Conservation (phyloP, 352 stramenopile species). For the Pythium monospermum region DNA sequence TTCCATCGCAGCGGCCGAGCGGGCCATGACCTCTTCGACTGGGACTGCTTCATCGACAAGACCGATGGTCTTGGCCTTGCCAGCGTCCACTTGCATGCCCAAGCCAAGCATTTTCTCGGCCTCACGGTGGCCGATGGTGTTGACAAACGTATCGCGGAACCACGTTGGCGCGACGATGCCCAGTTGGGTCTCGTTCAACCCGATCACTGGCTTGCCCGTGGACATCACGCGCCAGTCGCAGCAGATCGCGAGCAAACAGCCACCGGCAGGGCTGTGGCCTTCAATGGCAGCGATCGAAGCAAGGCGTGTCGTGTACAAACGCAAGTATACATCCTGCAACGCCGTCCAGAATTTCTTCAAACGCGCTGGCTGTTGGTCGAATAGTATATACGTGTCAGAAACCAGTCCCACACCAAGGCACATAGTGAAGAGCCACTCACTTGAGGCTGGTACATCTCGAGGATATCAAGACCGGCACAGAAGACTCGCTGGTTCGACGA, state of each 20-base stretch:
- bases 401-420: no score
- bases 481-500: conserved; percentile 85
- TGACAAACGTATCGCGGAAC: conserved; percentile 71
- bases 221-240: conserved; percentile 95
- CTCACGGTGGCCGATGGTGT: conserved; percentile 79
- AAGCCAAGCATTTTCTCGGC: conserved; percentile 84
- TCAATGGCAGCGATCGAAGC: conserved; percentile 88
- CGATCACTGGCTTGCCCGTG: conserved; percentile 84
- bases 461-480: conserved; percentile 90
- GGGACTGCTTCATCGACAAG: conserved; percentile 73
- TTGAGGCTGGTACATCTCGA: conserved; percentile 89
- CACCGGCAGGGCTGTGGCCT: conserved; percentile 89
- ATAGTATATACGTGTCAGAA: conserved; percentile 8
- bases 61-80: conserved; percentile 66
- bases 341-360: conserved; percentile 88
- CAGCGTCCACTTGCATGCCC: conserved; percentile 72
- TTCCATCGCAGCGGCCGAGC: conserved; percentile 50
- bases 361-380: conserved; percentile 20
- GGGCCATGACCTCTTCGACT: conserved; percentile 72
- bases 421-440: conserved; percentile 23
- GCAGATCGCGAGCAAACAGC: conserved; percentile 92
- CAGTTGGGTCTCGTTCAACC: conserved; percentile 93
- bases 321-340: conserved; percentile 90
- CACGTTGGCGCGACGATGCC: conserved; percentile 87
- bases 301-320: conserved; percentile 90